Evolutionary conservation across 768 basidiomycete species (phyloP).

Genomic region (Ephemerocybe angulata): DNA sequence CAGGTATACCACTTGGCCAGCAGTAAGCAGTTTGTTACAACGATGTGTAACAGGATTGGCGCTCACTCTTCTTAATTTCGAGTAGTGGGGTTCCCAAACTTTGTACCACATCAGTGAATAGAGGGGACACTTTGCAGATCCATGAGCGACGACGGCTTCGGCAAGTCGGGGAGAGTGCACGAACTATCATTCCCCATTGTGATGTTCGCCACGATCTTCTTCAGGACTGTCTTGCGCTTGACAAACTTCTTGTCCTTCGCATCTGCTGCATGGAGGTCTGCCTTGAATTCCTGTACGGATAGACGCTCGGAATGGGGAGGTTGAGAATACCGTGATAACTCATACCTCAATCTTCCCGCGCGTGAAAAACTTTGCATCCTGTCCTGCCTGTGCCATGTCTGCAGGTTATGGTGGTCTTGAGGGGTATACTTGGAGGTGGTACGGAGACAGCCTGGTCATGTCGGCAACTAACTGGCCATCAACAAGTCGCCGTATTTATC

Average conservation of each 20-base stretch:
- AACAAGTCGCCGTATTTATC: not conserved
- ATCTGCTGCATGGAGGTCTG: constrained; percentile 87
- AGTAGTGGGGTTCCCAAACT: constrained; percentile 92
- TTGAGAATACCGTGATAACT: constrained; percentile 1
- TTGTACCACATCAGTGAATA: constrained; percentile 94
- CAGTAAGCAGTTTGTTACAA: constrained; percentile 15
- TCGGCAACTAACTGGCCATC: not conserved
- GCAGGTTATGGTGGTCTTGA: not conserved
- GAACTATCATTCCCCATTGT: constrained; percentile 99
- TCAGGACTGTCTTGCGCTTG: constrained; percentile 90
- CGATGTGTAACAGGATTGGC: not conserved
- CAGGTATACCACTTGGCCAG: constrained; percentile 89
- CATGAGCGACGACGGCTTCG: constrained; percentile 17
- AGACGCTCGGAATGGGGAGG: not conserved
- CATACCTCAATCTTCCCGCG: constrained; percentile 86
- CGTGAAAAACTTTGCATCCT: constrained; percentile 91
- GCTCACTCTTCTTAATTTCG: constrained; percentile 98
- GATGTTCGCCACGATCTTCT: constrained; percentile 98
- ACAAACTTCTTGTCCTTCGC: constrained; percentile 95
- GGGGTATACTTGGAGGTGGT: not conserved
- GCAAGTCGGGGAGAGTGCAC: constrained; percentile 35
- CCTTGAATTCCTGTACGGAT: constrained; percentile 70
- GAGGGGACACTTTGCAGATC: constrained; percentile 69
- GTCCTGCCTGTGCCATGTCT: constrained; percentile 56
- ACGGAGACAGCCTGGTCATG: not conserved